These are phyloP conservation scores for Silybum marianum DNA, from an alignment of 129 eudicot genomes.

Conservation along the genomic window DNA sequence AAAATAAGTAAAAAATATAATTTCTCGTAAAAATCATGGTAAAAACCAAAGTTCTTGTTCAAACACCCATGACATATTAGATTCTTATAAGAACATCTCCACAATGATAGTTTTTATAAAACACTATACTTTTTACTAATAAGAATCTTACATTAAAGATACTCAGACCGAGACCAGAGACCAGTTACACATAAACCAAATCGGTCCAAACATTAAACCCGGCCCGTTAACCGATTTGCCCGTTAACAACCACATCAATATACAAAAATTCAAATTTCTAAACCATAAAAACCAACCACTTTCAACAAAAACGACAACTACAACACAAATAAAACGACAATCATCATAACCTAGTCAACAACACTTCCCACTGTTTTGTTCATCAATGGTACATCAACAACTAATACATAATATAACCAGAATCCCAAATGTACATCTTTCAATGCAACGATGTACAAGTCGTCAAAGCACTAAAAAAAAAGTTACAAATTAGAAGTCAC, in stretches of 20 bases:
- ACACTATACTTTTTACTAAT: too few species aligned
- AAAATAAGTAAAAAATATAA: too few species aligned
- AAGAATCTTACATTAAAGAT: too few species aligned
- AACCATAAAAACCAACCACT: neutral
- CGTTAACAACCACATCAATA: neutral
- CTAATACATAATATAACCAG: constrained; percentile 9
- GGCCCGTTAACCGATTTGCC: neutral
- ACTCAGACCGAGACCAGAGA: too few species aligned
- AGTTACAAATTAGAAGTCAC: constrained; percentile 26
- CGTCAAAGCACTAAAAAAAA: constrained; percentile 23
- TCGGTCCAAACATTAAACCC: neutral
- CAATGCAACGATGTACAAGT: constrained; percentile 28
- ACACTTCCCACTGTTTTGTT: constrained; percentile 32
- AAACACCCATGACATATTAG: too few species aligned
- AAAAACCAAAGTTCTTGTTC: too few species aligned
- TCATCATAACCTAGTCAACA: constrained; percentile 29
- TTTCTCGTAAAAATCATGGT: too few species aligned
- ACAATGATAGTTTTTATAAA: too few species aligned
- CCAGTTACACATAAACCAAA: neutral
- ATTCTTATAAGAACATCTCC: too few species aligned
- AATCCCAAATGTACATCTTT: constrained; percentile 23
- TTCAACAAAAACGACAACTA: constrained; percentile 4
- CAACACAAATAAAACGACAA: constrained; percentile 15
- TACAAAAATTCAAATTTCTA: neutral
- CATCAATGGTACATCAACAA: constrained; percentile 31